These are phyloP conservation scores for Alternaria rosae DNA, from an alignment of 2,329 filamentous ascomycete species.

Conservation along the genomic window DNA sequence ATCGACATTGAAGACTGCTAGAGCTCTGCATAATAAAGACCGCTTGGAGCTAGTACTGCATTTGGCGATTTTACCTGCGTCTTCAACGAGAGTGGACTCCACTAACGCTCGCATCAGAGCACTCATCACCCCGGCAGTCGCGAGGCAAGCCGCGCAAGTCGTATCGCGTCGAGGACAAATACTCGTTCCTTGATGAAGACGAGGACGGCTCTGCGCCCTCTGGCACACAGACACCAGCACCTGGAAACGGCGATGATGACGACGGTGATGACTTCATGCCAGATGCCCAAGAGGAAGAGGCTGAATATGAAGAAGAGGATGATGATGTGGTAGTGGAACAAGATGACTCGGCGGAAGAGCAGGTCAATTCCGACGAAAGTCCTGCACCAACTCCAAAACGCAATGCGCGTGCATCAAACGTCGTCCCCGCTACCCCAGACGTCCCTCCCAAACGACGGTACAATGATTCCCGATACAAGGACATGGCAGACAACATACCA, in stretches of 20 bases:
- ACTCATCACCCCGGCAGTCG: conserved; percentile 29
- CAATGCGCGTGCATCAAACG: too few relatives aligned
- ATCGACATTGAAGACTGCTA: background rate
- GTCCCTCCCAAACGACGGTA: background rate
- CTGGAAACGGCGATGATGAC: conserved; percentile 23
- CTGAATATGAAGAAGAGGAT: conserved; percentile 48
- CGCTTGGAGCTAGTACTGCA: background rate
- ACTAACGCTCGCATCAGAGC: conserved; percentile 14
- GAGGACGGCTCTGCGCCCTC: conserved; percentile 22
- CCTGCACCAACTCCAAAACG: conserved; percentile 2
- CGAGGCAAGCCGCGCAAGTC: conserved; percentile 27
- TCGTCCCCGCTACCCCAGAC: background rate
- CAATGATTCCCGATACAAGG: background rate
- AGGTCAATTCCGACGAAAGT: conserved; percentile 26
- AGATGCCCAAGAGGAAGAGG: conserved; percentile 33
- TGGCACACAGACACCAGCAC: conserved; percentile 12
- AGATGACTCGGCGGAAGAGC: conserved; percentile 19
- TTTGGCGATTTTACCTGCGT: conserved; percentile 4
- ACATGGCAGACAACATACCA: conserved; percentile 5
- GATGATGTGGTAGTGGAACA: conserved; percentile 27
- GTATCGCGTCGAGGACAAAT: conserved; percentile 32
- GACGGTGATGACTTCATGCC: conserved; percentile 39
- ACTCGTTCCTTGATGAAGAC: conserved; percentile 32
- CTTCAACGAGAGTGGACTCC: background rate
- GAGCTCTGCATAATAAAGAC: background rate